Conservation (phyloP, 768 basidiomycete species). For the Artomyces pyxidatus region DNA sequence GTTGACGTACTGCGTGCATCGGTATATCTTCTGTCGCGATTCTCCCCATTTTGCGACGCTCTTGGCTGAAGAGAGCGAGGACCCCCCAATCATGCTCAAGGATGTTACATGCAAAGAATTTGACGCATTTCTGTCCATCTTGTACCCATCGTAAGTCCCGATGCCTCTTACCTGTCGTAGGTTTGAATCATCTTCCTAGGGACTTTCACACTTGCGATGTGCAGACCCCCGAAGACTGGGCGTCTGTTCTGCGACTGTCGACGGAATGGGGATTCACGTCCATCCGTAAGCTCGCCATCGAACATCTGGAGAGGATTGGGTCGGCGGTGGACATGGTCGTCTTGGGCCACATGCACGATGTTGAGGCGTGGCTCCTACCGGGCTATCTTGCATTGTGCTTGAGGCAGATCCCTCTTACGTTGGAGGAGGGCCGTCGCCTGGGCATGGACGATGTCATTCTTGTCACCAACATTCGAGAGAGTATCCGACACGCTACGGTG, state of each 20-base stretch:
- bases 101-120: slow-evolving; percentile 8
- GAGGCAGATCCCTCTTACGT: neutral
- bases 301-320: neutral
- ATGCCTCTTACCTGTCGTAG: neutral
- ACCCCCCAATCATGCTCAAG: neutral
- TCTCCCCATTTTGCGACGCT: slow-evolving; percentile 8
- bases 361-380: slow-evolving; percentile 4
- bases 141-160: slow-evolving; percentile 2
- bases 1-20: slow-evolving; percentile 9
- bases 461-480: slow-evolving; percentile 5
- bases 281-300: slow-evolving; percentile 8
- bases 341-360: slow-evolving; percentile 3
- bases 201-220: slow-evolving; percentile 2
- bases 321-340: slow-evolving; percentile 5
- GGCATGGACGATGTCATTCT: slow-evolving; percentile 7
- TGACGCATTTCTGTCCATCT: slow-evolving; percentile 9
- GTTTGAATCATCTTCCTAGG: neutral
- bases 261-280: slow-evolving; percentile 10
- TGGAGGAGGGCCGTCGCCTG: slow-evolving; percentile 7
- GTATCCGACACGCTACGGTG: neutral
- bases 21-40: slow-evolving; percentile 14
- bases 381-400: slow-evolving; percentile 5
- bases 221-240: slow-evolving; percentile 8
- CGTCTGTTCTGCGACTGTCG: slow-evolving; percentile 9
- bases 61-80: neutral